These are phyloP conservation scores for Kodamaea plutei DNA, from an alignment of 1,139 yeast species.

Conservation along the genomic window DNA sequence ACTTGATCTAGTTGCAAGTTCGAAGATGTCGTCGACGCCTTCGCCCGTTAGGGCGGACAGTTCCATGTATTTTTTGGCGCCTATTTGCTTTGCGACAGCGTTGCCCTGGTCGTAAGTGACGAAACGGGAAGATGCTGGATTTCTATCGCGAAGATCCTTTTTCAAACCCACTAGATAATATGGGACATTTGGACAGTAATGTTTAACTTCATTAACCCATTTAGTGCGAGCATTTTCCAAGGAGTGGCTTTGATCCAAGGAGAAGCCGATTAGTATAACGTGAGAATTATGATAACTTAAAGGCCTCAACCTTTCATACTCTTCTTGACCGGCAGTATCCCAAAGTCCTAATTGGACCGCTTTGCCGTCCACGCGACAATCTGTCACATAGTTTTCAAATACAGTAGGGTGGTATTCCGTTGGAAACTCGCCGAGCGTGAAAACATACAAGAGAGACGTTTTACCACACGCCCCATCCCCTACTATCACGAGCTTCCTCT, in stretches of 20 bases:
- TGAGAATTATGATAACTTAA: slow-evolving; percentile 78
- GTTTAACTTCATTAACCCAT: slow-evolving; percentile 69
- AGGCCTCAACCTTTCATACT: slow-evolving; percentile 75
- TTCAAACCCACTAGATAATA: slow-evolving; percentile 65
- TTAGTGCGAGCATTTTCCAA: slow-evolving; percentile 62
- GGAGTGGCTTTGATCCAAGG: slow-evolving; percentile 67
- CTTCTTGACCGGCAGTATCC: slow-evolving; percentile 99
- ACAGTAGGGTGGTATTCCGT: slow-evolving; percentile 90
- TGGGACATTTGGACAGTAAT: slow-evolving; percentile 67
- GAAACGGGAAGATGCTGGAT: slow-evolving; percentile 12
- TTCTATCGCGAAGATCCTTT: slow-evolving; percentile 50
- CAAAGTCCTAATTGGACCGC: slow-evolving; percentile 85
- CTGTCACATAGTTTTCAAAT: slow-evolving; percentile 91
- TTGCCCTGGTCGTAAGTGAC: slow-evolving; percentile 56
- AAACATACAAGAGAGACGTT: slow-evolving; percentile 85
- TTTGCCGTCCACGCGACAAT: slow-evolving; percentile 88
- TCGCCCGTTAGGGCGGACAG: slow-evolving; percentile 78
- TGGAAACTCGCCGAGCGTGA: slow-evolving; percentile 84
- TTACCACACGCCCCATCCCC: slow-evolving; percentile 98
- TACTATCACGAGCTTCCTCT: slow-evolving; percentile 81
- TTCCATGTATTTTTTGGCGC: slow-evolving; percentile 67
- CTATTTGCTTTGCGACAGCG: slow-evolving; percentile 58
- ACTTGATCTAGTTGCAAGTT: slow-evolving; percentile 69
- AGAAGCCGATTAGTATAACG: slow-evolving; percentile 67
- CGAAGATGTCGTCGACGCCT: slow-evolving; percentile 79